Percentiles rank a stretch among this genome's conserved stretches.
phyloP scores from a whole-genome alignment of 768 basidiomycete species.

The Tricholoma saponaceum region DNA sequence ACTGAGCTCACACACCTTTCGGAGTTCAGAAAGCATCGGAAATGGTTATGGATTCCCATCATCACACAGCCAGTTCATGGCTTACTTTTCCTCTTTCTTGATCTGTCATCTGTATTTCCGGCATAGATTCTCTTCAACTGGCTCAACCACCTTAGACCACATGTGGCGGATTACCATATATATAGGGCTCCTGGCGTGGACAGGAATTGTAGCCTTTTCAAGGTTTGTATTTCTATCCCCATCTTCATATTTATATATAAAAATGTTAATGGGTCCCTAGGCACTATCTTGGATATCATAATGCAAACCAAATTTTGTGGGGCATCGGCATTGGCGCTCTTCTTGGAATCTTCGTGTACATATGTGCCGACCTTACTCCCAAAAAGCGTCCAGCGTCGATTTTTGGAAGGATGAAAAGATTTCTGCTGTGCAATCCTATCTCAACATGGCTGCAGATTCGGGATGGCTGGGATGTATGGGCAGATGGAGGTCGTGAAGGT shows the following conservation, averaged over 20 bases:
- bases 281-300: slow-evolving; percentile 71
- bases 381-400: slow-evolving; percentile 45
- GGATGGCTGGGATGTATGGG: slow-evolving; percentile 81
- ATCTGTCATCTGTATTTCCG: slow-evolving; percentile 68
- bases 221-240: slow-evolving; percentile 39
- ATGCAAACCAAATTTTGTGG: slow-evolving; percentile 68
- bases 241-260: not conserved
- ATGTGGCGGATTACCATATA: slow-evolving; percentile 47
- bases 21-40: slow-evolving; percentile 45
- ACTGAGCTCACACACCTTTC: not conserved
- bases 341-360: slow-evolving; percentile 54
- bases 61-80: slow-evolving; percentile 90
- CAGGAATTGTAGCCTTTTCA: slow-evolving; percentile 71
- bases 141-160: slow-evolving; percentile 46
- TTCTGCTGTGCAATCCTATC: slow-evolving; percentile 52
- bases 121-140: slow-evolving; percentile 59
- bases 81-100: slow-evolving; percentile 76
- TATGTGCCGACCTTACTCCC: slow-evolving; percentile 56
- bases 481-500: slow-evolving; percentile 69
- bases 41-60: slow-evolving; percentile 86
- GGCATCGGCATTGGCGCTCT: slow-evolving; percentile 61
- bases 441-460: slow-evolving; percentile 65
- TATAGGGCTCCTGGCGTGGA: slow-evolving; percentile 49
- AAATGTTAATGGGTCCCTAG: slow-evolving; percentile 31
- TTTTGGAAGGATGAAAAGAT: slow-evolving; percentile 45